These are phyloP conservation scores for Tricholoma saponaceum DNA, from an alignment of 768 basidiomycete genomes.

Conservation along the genomic window DNA sequence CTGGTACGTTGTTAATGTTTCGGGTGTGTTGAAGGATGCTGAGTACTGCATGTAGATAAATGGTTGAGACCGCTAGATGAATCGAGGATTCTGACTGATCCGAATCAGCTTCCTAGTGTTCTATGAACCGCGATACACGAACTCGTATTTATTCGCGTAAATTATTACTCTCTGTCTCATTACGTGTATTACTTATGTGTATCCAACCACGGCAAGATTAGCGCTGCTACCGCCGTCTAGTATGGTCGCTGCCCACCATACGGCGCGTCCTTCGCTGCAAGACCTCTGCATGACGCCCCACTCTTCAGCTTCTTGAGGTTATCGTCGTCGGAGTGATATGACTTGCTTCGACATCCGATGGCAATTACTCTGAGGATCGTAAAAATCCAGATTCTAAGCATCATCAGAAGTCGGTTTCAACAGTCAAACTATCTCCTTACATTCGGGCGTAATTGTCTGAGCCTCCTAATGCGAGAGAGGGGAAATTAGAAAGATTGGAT, in stretches of 20 bases:
- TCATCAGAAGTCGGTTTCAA: no score
- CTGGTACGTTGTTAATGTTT: constrained; percentile 38
- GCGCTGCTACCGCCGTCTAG: not conserved
- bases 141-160: constrained; percentile 3
- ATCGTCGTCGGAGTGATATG: no score
- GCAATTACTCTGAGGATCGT: no score
- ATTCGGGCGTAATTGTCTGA: no score
- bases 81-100: constrained; percentile 33
- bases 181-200: not conserved
- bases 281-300: no score
- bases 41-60: constrained; percentile 30
- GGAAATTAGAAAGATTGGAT: no score
- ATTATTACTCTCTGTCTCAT: not conserved
- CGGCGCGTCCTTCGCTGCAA: no score
- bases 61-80: constrained; percentile 46
- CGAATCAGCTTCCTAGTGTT: constrained; percentile 38
- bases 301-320: no score
- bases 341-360: no score
- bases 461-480: no score
- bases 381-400: no score
- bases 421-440: no score
- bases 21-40: not conserved
- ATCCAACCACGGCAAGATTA: not conserved
- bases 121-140: constrained; percentile 20
- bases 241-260: not conserved